A percentile compares a stretch with the other conserved stretches of the same genome.
phyloP scores from a whole-genome alignment of 2,329 filamentous ascomycete genomes.

The Cryphonectria nitschkei region DNA sequence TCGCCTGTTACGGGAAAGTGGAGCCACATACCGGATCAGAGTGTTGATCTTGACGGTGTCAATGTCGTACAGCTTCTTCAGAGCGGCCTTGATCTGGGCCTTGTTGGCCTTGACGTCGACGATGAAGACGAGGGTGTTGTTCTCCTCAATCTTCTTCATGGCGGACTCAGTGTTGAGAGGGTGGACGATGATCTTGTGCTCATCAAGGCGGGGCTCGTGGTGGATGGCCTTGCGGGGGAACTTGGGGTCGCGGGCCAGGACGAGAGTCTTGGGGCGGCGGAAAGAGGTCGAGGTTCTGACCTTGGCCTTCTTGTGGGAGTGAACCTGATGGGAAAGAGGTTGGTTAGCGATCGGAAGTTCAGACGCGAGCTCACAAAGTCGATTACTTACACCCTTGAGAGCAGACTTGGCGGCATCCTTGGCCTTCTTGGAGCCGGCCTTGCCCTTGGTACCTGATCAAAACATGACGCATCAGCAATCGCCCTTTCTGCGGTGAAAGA shows the following conservation, averaged over 20 bases:
- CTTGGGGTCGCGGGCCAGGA: slow-evolving; percentile 87
- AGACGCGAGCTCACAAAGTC: not conserved
- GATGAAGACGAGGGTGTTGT: slow-evolving; percentile 99
- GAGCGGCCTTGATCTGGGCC: slow-evolving; percentile 96
- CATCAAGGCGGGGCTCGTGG: slow-evolving; percentile 88
- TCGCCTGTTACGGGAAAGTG: too few relatives aligned
- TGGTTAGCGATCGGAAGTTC: slow-evolving; percentile 29
- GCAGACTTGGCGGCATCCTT: slow-evolving; percentile 93
- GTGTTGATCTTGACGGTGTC: slow-evolving; percentile 99
- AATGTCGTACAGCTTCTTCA: slow-evolving; percentile 99
- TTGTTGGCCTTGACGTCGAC: slow-evolving; percentile 98
- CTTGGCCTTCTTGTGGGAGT: slow-evolving; percentile 85
- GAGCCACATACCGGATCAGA: slow-evolving; percentile 77
- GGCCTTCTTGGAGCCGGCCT: slow-evolving; percentile 81
- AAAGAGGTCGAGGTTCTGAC: slow-evolving; percentile 91
- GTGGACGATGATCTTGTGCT: slow-evolving; percentile 97
- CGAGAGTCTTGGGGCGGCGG: slow-evolving; percentile 96
- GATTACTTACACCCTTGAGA: slow-evolving; percentile 83
- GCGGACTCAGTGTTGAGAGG: slow-evolving; percentile 99
- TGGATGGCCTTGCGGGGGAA: slow-evolving; percentile 96
- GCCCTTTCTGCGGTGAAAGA: slow-evolving; percentile 60
- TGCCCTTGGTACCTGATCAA: slow-evolving; percentile 57
- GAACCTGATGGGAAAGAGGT: slow-evolving; percentile 42
- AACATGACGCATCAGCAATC: slow-evolving; percentile 70
- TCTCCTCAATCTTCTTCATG: slow-evolving; percentile 99